Conservation (phyloP, 2,329 filamentous ascomycete genomes). For the Fusarium abutilonis region DNA sequence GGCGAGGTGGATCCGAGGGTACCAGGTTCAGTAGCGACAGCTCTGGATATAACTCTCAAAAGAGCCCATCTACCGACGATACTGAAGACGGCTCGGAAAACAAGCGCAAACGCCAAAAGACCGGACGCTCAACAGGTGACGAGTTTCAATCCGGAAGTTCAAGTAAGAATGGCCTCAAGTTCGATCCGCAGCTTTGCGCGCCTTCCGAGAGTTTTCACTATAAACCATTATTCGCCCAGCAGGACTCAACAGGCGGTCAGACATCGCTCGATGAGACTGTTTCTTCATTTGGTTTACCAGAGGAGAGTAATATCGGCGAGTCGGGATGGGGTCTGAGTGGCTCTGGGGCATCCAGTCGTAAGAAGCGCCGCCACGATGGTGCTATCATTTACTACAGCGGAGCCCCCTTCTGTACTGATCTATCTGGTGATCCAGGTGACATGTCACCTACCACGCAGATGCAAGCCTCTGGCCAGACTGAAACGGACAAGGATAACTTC, state of each 20-base stretch:
- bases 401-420: conserved; percentile 81
- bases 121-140: conserved; percentile 48
- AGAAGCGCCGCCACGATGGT: conserved; percentile 70
- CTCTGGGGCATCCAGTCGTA: conserved; percentile 59
- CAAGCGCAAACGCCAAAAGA: conserved; percentile 59
- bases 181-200: conserved; percentile 51
- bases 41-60: conserved; percentile 59
- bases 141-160: conserved; percentile 50
- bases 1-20: conserved; percentile 74
- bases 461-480: conserved; percentile 56
- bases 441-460: conserved; percentile 60
- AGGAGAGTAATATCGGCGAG: conserved; percentile 60
- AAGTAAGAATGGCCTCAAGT: conserved; percentile 54
- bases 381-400: conserved; percentile 87
- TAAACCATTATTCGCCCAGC: conserved; percentile 69
- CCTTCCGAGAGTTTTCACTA: conserved; percentile 67
- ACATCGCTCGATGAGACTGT: conserved; percentile 60
- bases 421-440: conserved; percentile 72
- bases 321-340: conserved; percentile 60
- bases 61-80: conserved; percentile 61
- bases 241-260: conserved; percentile 58
- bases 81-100: conserved; percentile 57
- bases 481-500: conserved; percentile 34
- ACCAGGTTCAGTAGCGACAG: conserved; percentile 74
- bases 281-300: conserved; percentile 59